Conservation (phyloP, 1,284 basidiomycete genomes). For the Wolfiporia cocos region DNA sequence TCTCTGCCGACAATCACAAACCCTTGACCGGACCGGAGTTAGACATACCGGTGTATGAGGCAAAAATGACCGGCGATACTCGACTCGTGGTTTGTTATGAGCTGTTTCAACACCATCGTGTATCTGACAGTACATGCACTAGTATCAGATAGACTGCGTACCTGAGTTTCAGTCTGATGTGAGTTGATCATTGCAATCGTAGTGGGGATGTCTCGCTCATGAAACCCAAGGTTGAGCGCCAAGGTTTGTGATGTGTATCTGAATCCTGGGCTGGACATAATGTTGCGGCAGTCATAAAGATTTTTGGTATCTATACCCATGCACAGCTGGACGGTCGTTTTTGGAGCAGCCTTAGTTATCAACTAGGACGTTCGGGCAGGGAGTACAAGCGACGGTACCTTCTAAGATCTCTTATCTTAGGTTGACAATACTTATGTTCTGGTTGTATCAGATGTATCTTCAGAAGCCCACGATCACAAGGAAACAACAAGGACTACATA, state of each 20-base stretch:
- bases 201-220: not conserved
- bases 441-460: conserved; percentile 14
- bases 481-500: conserved; percentile 37
- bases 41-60: conserved; percentile 54
- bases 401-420: not conserved
- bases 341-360: conserved; percentile 50
- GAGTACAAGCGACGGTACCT: conserved; percentile 36
- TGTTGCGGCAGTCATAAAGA: conserved; percentile 46
- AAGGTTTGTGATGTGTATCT: conserved; percentile 32
- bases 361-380: conserved; percentile 44
- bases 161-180: conserved; percentile 45
- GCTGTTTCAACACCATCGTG: not conserved
- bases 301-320: conserved; percentile 61
- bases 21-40: conserved; percentile 38
- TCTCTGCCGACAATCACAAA: conserved; percentile 65
- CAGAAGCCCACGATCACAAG: conserved; percentile 29
- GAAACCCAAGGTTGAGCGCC: conserved; percentile 37
- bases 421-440: not conserved
- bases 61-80: conserved; percentile 56
- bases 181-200: conserved; percentile 13
- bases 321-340: conserved; percentile 45
- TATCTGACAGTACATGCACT: not conserved
- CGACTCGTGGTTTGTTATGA: conserved; percentile 45
- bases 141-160: conserved; percentile 64
- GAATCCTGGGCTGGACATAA: too few species aligned